Percentiles rank a stretch among this genome's conserved stretches.
Evolutionary conservation across 768 basidiomycete species (phyloP).

Genomic region (Tulasnella sp.): DNA sequence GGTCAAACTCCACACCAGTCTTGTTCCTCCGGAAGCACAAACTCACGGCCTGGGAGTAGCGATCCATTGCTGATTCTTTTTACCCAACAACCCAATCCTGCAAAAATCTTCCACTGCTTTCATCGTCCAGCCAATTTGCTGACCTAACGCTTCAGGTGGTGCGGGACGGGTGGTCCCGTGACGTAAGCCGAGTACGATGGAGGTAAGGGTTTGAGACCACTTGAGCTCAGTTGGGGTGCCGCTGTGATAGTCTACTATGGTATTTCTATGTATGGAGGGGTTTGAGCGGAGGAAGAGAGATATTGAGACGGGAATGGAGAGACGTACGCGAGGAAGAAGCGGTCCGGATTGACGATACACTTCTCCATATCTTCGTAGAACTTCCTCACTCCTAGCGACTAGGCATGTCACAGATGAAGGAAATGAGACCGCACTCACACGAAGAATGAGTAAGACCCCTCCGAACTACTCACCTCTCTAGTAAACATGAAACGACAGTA

Average conservation of each 20-base stretch:
- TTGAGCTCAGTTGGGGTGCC: background rate
- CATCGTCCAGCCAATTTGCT: background rate
- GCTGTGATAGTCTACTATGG: constrained; percentile 10
- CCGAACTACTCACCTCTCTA: constrained; percentile 20
- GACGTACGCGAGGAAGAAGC: constrained; percentile 23
- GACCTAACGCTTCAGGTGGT: background rate
- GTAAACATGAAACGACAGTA: background rate
- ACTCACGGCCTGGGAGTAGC: constrained; percentile 11
- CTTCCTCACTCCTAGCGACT: constrained; percentile 26
- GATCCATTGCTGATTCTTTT: background rate
- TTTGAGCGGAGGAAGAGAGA: too few species aligned
- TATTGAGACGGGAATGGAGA: too few species aligned
- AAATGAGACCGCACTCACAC: background rate
- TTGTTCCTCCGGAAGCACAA: background rate
- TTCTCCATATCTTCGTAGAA: constrained; percentile 26
- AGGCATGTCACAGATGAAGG: background rate
- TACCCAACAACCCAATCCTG: background rate
- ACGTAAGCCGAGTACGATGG: background rate
- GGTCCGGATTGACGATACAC: constrained; percentile 12
- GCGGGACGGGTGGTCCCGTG: background rate
- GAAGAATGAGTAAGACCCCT: background rate
- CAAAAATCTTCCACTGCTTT: background rate
- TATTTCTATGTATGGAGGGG: background rate
- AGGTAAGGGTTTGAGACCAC: background rate
- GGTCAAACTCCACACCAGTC: constrained; percentile 32